Evolutionary conservation across 202 grass and related monocot genomes (phyloP).

Genomic region (Dendrocalamus latiflorus): DNA sequence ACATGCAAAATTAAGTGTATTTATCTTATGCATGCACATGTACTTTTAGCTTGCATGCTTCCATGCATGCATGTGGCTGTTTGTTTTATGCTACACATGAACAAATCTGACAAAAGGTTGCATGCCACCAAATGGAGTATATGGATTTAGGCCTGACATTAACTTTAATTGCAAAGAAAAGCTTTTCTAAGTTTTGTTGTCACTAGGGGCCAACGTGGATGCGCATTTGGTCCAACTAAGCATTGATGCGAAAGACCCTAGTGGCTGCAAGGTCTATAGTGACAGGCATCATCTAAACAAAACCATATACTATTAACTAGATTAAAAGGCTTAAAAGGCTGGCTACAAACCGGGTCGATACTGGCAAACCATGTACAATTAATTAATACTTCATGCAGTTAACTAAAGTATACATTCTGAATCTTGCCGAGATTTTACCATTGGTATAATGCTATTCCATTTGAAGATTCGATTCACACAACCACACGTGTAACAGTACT

Average conservation of each 20-base stretch:
- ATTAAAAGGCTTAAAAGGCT: slow-evolving; percentile 7
- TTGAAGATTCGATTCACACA: background rate
- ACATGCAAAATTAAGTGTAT: no score
- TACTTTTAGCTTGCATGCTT: no score
- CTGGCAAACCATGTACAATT: slow-evolving; percentile 27
- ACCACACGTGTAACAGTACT: background rate
- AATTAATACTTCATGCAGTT: background rate
- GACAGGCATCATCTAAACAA: slow-evolving; percentile 27
- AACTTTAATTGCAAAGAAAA: slow-evolving; percentile 13
- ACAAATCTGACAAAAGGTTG: no score
- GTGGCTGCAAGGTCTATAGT: background rate
- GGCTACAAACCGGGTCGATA: background rate
- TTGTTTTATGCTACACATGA: no score
- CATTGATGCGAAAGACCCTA: slow-evolving; percentile 30
- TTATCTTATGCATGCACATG: no score
- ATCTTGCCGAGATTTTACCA: no score
- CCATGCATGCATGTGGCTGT: no score
- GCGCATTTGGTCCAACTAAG: slow-evolving; percentile 24
- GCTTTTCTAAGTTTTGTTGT: slow-evolving; percentile 5
- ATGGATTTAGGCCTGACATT: no score
- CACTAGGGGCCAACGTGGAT: slow-evolving; percentile 35
- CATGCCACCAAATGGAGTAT: no score
- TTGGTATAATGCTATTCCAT: background rate
- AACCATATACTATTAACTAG: background rate
- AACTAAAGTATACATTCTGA: no score